A percentile compares a stretch with the other conserved stretches of the same genome.
These are phyloP conservation scores for Striga asiatica DNA, from an alignment of 257 asterid species.

Conservation along the genomic window DNA sequence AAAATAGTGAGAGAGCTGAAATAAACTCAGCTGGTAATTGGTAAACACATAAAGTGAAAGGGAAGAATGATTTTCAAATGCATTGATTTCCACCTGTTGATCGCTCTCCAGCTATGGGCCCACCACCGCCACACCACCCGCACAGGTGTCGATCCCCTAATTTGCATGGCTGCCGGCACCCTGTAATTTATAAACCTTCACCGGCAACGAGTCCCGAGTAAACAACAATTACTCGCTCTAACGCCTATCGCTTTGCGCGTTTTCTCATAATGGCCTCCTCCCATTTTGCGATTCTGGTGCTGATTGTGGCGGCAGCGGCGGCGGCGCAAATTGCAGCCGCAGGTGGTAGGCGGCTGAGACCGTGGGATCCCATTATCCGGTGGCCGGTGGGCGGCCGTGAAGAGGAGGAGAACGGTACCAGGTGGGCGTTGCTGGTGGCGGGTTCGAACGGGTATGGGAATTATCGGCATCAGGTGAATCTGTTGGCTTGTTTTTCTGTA, in stretches of 20 bases:
- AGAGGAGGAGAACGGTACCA: constrained; percentile 30
- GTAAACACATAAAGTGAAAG: too few relatives aligned
- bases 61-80: too few relatives aligned
- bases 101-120: constrained; percentile 13
- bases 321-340: constrained; percentile 13
- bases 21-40: too few relatives aligned
- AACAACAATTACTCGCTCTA: background rate
- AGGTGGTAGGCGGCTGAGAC: constrained; percentile 15
- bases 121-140: constrained; percentile 7
- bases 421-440: constrained; percentile 94
- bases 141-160: constrained; percentile 40
- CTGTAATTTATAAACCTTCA: background rate
- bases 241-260: background rate
- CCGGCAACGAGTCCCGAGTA: background rate
- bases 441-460: constrained; percentile 80
- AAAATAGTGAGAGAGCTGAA: too few relatives aligned
- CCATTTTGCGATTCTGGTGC: constrained; percentile 12
- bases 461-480: constrained; percentile 78
- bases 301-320: constrained; percentile 24
- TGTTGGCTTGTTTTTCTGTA: background rate
- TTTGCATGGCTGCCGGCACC: constrained; percentile 49
- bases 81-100: constrained; percentile 15
- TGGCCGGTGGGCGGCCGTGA: constrained; percentile 38
- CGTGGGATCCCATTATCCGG: constrained; percentile 68
- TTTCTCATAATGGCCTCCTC: constrained; percentile 29